These are phyloP conservation scores for Dinochytrium kinnereticum DNA, from an alignment of 371 early-diverging fungal species.

Conservation along the genomic window DNA sequence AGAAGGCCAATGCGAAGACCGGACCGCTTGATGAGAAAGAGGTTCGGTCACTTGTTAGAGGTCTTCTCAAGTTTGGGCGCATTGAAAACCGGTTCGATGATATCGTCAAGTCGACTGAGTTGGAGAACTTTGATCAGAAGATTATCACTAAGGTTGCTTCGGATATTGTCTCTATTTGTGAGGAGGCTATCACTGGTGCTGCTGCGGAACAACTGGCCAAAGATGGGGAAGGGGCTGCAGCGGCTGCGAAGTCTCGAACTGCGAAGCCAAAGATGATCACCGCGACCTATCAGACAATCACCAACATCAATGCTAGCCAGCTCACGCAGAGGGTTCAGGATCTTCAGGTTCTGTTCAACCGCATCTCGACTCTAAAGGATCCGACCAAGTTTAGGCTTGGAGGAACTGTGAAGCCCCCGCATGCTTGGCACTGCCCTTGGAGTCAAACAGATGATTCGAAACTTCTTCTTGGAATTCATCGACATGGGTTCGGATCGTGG, in stretches of 20 bases:
- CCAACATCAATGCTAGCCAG: constrained; percentile 83
- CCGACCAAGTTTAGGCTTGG: constrained; percentile 53
- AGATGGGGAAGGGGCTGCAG: constrained; percentile 36
- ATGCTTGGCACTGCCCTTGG: constrained; percentile 90
- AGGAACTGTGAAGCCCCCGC: constrained; percentile 78
- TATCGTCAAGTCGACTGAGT: constrained; percentile 78
- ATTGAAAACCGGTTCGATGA: constrained; percentile 76
- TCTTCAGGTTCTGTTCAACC: constrained; percentile 41
- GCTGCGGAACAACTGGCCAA: constrained; percentile 43
- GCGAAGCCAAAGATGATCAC: constrained; percentile 69
- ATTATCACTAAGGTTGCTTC: constrained; percentile 66
- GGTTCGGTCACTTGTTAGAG: constrained; percentile 76
- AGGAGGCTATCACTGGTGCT: constrained; percentile 24
- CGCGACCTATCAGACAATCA: constrained; percentile 77
- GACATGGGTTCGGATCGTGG: constrained; percentile 96
- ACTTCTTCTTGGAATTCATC: constrained; percentile 91
- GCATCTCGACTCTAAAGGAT: constrained; percentile 48
- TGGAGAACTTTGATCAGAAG: constrained; percentile 71
- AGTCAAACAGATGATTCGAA: constrained; percentile 93
- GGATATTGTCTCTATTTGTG: constrained; percentile 27
- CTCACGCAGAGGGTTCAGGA: constrained; percentile 71
- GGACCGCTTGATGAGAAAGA: constrained; percentile 73
- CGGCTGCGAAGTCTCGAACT: constrained; percentile 11
- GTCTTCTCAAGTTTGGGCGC: constrained; percentile 82
- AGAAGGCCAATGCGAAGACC: constrained; percentile 30